Evolutionary conservation across 23 red algal genomes (phyloP).

Genomic region (Cyanidiococcus yangmingshanensis): DNA sequence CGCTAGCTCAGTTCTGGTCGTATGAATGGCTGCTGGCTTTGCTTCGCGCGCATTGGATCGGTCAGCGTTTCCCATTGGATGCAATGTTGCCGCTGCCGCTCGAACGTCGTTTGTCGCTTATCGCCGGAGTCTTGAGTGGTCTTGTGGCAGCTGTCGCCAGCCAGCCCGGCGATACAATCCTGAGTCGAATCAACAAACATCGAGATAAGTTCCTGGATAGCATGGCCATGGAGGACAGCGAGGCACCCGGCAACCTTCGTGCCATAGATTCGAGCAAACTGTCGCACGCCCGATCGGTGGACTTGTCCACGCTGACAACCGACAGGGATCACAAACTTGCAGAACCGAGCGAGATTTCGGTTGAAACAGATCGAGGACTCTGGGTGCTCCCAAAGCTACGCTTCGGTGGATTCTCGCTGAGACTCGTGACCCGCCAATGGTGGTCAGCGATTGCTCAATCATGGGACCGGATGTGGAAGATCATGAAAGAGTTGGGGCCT

Average conservation of each 20-base stretch:
- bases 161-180: slow-evolving; percentile 87
- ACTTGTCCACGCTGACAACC: neutral
- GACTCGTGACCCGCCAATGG: neutral
- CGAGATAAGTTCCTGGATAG: neutral
- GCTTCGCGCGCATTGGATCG: neutral
- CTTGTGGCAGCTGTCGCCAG: slow-evolving; percentile 53
- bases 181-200: slow-evolving; percentile 70
- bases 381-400: neutral
- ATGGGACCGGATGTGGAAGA: neutral
- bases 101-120: slow-evolving; percentile 31
- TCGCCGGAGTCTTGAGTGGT: slow-evolving; percentile 60
- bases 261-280: neutral
- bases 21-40: slow-evolving; percentile 47
- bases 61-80: neutral
- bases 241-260: slow-evolving; percentile 15
- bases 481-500: slow-evolving; percentile 42
- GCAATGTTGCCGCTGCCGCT: neutral
- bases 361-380: neutral
- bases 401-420: neutral
- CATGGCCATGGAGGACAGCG: neutral
- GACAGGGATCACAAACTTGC: neutral
- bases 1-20: slow-evolving; percentile 73
- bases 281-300: neutral
- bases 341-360: neutral
- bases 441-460: neutral